A percentile compares a stretch with the other conserved stretches of the same genome.
Conservation (phyloP, 2,329 filamentous ascomycete genomes). For the Neobulgaria alba region DNA sequence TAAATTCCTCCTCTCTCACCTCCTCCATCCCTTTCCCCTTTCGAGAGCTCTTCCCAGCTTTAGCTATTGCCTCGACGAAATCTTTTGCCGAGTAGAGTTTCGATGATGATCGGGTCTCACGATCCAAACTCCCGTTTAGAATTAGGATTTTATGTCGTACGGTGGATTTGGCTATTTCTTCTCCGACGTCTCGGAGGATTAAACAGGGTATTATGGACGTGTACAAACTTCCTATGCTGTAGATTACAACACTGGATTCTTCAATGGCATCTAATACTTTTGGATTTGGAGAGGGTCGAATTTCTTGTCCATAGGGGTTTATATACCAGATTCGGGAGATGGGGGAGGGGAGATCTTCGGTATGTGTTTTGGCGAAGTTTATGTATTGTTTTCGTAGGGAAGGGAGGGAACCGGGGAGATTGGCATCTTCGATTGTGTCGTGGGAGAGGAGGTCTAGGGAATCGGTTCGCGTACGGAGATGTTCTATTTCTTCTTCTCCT, state of each 20-base stretch:
- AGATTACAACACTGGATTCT: conserved; percentile 62
- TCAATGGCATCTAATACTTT: conserved; percentile 58
- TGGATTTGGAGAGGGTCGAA: conserved; percentile 74
- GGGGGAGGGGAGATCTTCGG: conserved; percentile 66
- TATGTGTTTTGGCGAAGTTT: conserved; percentile 65
- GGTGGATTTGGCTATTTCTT: conserved; percentile 41
- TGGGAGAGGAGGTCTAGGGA: conserved; percentile 42
- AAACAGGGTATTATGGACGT: conserved; percentile 81
- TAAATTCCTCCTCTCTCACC: conserved; percentile 39
- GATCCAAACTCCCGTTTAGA: conserved; percentile 71
- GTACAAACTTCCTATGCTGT: conserved; percentile 90
- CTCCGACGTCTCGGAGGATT: conserved; percentile 67
- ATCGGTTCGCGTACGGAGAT: conserved; percentile 9
- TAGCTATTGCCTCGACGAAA: conserved; percentile 72
- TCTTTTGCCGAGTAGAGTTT: conserved; percentile 65
- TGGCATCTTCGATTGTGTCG: conserved; percentile 69
- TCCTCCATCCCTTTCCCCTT: conserved; percentile 10
- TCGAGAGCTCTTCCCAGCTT: conserved; percentile 44
- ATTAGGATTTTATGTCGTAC: conserved; percentile 58
- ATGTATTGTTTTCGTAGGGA: conserved; percentile 75
- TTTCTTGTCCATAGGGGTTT: conserved; percentile 97
- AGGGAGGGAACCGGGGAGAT: conserved; percentile 72
- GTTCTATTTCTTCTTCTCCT: conserved; percentile 9
- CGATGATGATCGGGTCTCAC: conserved; percentile 68
- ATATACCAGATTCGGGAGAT: conserved; percentile 93